Base-by-base conservation (phyloP, 768 basidiomycete species). In the Lactarius tabidus region DNA sequence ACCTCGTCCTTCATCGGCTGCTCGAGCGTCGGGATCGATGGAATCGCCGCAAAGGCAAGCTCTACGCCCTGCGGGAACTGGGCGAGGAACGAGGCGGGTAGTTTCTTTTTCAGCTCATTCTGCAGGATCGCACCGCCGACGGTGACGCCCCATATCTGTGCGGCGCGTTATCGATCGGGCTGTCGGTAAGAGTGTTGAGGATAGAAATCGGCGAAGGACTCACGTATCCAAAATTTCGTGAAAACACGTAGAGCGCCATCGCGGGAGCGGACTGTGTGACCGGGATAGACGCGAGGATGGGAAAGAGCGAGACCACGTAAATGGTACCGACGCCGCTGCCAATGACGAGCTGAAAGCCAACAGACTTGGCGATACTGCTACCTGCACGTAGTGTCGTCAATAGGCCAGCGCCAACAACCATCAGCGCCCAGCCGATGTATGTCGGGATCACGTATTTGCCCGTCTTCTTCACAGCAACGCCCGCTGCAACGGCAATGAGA, bases 381-480 rank as follows among this genome's bases (percentile, higher is more conserved):
- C 72, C 53, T 2, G 62, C 69, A 4, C 67, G 62, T 18, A 79
- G 64, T 0, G 75, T 70, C 4, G 73, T 75, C 31, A 82, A 61
- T 1, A 82, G 58, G 5, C 77, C 77, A 23, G 77, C 72, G 4
- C 78, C 77, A 33, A 77, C 26, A 33, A 77, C 61, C 17, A 73
- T 69, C 18, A 79, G 61, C 1, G 59, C 65, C 80, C 80, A 82
- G 6, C 73, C 79, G 6, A 71, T 8, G 60, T 72, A 73, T 59
- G 77, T 78, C 60, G 75, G 77, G 0, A 75, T 75, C 14, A 76
- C 60, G 70, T 83, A 84, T 36, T 73, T 70, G 6, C 76, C 73
- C 1, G 75, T 71, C n/a, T 68, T 53, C 17, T 73, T 75, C 39
- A 82, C 76, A 0, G 73, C 69, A 28, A 77, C 36, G 20, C 81